Conservation (phyloP, 176 grass and related monocot genomes). For the Hordeum vulgare region DNA sequence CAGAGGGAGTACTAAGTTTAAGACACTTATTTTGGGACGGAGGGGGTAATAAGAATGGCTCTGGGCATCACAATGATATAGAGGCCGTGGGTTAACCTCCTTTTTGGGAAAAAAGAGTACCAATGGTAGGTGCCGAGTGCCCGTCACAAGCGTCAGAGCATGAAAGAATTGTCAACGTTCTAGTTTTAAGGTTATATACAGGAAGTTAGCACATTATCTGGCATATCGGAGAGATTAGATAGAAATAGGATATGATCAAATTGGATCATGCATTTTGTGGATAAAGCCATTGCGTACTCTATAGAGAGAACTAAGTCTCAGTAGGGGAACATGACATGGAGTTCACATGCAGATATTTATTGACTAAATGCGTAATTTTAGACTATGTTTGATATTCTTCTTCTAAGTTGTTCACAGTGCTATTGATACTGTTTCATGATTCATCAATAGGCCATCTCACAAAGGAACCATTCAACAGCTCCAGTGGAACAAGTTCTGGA, state of each 20-base stretch:
- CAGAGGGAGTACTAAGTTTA: no score
- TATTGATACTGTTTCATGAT: conserved; percentile 1
- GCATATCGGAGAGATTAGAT: background rate
- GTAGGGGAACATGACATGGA: background rate
- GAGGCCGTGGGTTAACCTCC: no score
- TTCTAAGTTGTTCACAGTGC: background rate
- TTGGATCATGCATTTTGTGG: background rate
- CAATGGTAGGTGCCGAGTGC: background rate
- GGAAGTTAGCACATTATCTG: background rate
- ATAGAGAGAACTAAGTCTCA: background rate
- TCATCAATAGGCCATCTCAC: conserved; percentile 21
- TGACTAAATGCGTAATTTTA: background rate
- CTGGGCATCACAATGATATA: no score
- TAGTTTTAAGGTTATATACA: no score
- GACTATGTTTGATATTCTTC: background rate
- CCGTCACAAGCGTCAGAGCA: background rate
- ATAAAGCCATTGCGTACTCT: background rate
- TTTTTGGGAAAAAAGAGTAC: background rate
- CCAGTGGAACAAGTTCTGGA: conserved; percentile 28
- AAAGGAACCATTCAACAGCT: conserved; percentile 23
- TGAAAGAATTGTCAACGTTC: background rate
- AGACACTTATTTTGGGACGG: no score
- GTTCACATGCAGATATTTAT: background rate
- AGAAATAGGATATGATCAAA: background rate
- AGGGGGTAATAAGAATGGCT: no score